These are phyloP conservation scores for Suillus weaverae DNA, from an alignment of 768 basidiomycete species.

Conservation along the genomic window DNA sequence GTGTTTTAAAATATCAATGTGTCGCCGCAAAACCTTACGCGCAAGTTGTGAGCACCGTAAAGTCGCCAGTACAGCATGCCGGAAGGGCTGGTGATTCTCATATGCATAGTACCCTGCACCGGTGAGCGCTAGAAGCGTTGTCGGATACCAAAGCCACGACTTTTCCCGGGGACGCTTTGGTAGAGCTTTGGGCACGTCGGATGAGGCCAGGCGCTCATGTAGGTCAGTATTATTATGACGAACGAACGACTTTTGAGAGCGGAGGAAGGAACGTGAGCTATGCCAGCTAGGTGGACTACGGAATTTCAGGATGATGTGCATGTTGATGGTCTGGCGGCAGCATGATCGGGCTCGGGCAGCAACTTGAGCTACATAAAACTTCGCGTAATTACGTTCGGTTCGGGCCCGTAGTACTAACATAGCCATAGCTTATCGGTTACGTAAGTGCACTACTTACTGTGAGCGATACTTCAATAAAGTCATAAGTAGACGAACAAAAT, in stretches of 20 bases:
- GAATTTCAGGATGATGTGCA: background rate
- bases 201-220: background rate
- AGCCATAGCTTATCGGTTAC: background rate
- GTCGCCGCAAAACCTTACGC: constrained; percentile 36
- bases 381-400: constrained; percentile 1
- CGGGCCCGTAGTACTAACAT: background rate
- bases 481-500: background rate
- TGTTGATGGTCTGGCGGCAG: background rate
- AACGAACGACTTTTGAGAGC: background rate
- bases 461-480: background rate
- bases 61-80: constrained; percentile 72
- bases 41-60: constrained; percentile 82
- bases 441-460: background rate
- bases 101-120: constrained; percentile 51
- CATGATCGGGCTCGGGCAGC: background rate
- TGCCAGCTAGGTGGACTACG: background rate
- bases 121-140: constrained; percentile 25
- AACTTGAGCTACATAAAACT: background rate
- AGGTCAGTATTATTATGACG: background rate
- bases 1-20: constrained; percentile 14
- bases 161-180: constrained; percentile 12
- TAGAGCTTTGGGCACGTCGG: constrained; percentile 6
- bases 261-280: background rate
- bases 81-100: constrained; percentile 67
- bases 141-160: constrained; percentile 28